Evolutionary conservation across 2,329 filamentous ascomycete species (phyloP), one percentile per base, ranked within the genome.

Genomic region (Lachnellula arida): DNA sequence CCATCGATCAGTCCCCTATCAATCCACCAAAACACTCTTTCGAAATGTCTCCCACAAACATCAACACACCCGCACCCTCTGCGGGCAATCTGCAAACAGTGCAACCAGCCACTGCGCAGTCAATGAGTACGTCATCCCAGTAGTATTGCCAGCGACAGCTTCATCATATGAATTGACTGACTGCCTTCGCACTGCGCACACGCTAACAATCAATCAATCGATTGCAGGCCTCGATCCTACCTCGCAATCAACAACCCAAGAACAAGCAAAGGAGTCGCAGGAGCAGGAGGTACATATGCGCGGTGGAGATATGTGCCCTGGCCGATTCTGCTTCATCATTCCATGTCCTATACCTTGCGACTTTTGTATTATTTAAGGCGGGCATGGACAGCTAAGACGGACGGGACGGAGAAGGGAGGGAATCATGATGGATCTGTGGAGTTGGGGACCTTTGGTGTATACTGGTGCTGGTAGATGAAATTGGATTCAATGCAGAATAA

Each of bases 251-350:
- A 19, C 49, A 25, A 25, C 25, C 17, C 22, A 50, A 50, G 22
- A 15, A 14, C 46, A 54, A 55, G 42, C 40, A 12, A 15, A 56
- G n/a, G 49, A 57, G 25, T 46, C 42, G 12, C 46, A 61, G 23
- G 34, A 66, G 3, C 49, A 65, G 14, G 61, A 63, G 15, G 52
- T 68, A 22, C 52, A 59, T 7, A 58, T 72, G 34, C 62, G 70
- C 49, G 69, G 70, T 46, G 70, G 70, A 12, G 61, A 67, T 12
- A 55, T 51, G 42, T 74, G 72, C 53, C 70, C 68, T 5, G 71
- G 70, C 8, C 65, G 71, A 6, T 72, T 72, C 54, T 73, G 71
- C 64, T 73, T 72, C 57, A 68, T 71, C 40, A 71, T 73, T 34
- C 42, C 42, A 11, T 44, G 42, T 11, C 42, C 42, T 2, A 2